These are phyloP conservation scores for Sporisorium reilianum DNA, from an alignment of 1,284 basidiomycete genomes.

Conservation along the genomic window DNA sequence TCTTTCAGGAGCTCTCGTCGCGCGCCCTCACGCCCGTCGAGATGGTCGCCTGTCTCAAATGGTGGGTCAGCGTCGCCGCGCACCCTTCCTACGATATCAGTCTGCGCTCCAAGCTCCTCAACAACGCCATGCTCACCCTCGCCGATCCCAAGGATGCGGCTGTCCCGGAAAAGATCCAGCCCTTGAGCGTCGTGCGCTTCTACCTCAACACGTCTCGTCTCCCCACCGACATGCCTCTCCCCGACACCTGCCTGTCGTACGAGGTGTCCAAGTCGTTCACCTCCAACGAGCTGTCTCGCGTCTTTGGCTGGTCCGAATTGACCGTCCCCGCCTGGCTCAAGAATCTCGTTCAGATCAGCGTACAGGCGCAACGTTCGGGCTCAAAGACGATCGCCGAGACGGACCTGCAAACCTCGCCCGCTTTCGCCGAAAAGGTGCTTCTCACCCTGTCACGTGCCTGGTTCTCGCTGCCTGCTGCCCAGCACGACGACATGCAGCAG, in stretches of 20 bases:
- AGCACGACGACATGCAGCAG: conserved; percentile 75
- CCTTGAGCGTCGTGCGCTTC: conserved; percentile 77
- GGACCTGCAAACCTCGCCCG: conserved; percentile 78
- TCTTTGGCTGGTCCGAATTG: conserved; percentile 82
- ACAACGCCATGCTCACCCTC: conserved; percentile 56
- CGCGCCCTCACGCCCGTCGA: conserved; percentile 82
- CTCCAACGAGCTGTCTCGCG: conserved; percentile 61
- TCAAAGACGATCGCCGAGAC: conserved; percentile 70
- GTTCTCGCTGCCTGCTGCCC: conserved; percentile 76
- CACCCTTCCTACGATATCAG: conserved; percentile 66
- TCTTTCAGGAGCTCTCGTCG: conserved; percentile 81
- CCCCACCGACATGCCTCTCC: conserved; percentile 85
- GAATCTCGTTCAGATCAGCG: conserved; percentile 75
- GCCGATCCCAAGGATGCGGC: conserved; percentile 27
- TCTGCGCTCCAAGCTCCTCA: conserved; percentile 62
- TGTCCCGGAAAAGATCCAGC: conserved; percentile 55
- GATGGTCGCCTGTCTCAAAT: conserved; percentile 84
- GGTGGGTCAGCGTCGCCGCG: conserved; percentile 82
- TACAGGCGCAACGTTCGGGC: conserved; percentile 67
- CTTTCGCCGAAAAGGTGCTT: conserved; percentile 87
- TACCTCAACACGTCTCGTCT: conserved; percentile 82
- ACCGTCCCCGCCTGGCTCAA: conserved; percentile 81
- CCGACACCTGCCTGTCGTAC: conserved; percentile 81
- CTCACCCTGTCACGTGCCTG: conserved; percentile 80
- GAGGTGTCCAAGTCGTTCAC: conserved; percentile 76